phyloP scores from a whole-genome alignment of 1,284 basidiomycete species.

The Baeospora myosura region DNA sequence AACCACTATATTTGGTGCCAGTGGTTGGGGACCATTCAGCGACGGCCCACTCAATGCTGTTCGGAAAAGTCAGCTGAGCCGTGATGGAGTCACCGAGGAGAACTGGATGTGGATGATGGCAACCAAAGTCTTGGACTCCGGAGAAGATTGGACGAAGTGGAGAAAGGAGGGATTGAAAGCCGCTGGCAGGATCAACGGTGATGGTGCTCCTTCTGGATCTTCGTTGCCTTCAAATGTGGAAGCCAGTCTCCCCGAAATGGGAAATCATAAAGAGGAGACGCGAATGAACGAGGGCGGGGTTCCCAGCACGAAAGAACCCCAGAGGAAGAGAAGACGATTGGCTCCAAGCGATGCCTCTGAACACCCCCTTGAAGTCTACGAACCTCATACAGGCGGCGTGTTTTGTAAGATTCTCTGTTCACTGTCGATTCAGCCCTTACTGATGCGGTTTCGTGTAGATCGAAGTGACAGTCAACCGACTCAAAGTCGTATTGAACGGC shows the following conservation, averaged over 20 bases:
- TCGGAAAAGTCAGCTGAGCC: slow-evolving; percentile 59
- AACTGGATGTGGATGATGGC: slow-evolving; percentile 88
- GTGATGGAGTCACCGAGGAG: slow-evolving; percentile 72
- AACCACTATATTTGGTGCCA: slow-evolving; percentile 79
- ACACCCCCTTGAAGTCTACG: slow-evolving; percentile 58
- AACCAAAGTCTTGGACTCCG: slow-evolving; percentile 52
- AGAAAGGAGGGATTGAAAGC: slow-evolving; percentile 51
- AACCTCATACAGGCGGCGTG: slow-evolving; percentile 63
- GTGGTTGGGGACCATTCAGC: slow-evolving; percentile 78
- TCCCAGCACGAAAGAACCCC: too few species aligned
- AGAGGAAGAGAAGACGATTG: slow-evolving; percentile 19
- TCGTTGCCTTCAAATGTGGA: too few species aligned
- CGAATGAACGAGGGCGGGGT: too few species aligned
- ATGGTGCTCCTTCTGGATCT: too few species aligned
- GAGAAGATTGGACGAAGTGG: slow-evolving; percentile 55
- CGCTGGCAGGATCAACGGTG: slow-evolving; percentile 32
- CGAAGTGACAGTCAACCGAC: slow-evolving; percentile 68
- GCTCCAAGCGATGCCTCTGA: slow-evolving; percentile 26
- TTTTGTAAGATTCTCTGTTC: too few species aligned
- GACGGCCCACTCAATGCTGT: slow-evolving; percentile 77
- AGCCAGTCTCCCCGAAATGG: too few species aligned
- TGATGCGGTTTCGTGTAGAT: slow-evolving; percentile 34
- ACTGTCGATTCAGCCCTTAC: slow-evolving; percentile 12
- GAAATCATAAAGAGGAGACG: too few species aligned
- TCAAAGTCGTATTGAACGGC: slow-evolving; percentile 48